These are phyloP conservation scores for Pichia sp. DNA, from an alignment of 1,139 yeast genomes.

Conservation along the genomic window DNA sequence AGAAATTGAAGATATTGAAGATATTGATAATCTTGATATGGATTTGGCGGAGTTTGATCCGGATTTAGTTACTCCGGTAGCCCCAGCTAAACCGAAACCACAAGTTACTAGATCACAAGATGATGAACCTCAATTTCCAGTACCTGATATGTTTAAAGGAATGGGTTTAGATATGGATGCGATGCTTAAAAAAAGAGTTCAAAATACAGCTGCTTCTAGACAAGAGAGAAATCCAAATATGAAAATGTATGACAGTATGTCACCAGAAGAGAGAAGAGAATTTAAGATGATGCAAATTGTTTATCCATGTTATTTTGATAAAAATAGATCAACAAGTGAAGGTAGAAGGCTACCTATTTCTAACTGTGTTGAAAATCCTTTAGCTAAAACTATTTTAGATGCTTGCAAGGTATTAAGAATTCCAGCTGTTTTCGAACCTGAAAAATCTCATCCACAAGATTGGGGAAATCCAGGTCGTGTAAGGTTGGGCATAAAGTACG, in stretches of 20 bases:
- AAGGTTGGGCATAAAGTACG: constrained; percentile 54
- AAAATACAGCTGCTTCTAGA: not conserved
- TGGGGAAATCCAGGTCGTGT: constrained; percentile 96
- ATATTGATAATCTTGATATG: constrained; percentile 87
- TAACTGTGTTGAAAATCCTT: constrained; percentile 75
- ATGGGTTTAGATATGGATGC: constrained; percentile 17
- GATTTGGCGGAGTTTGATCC: constrained; percentile 91
- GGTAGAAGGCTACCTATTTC: constrained; percentile 74
- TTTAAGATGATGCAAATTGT: constrained; percentile 64
- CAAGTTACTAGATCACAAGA: constrained; percentile 61
- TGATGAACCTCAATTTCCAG: constrained; percentile 21
- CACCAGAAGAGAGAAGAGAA: constrained; percentile 47
- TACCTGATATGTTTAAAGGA: constrained; percentile 20
- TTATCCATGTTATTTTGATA: constrained; percentile 91
- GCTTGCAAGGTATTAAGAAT: constrained; percentile 45
- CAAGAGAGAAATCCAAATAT: constrained; percentile 5
- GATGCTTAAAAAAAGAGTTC: constrained; percentile 2
- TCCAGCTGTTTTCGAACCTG: constrained; percentile 64
- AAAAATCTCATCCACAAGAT: constrained; percentile 91
- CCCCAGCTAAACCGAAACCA: constrained; percentile 58
- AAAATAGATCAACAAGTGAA: constrained; percentile 62
- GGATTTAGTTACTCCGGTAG: constrained; percentile 56
- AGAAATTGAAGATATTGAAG: constrained; percentile 75
- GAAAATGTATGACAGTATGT: constrained; percentile 13
- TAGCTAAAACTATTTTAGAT: constrained; percentile 76